A percentile compares a stretch with the other conserved stretches of the same genome.
phyloP scores from a whole-genome alignment of 176 grass and related monocot genomes.

The Oryza glumipatula region DNA sequence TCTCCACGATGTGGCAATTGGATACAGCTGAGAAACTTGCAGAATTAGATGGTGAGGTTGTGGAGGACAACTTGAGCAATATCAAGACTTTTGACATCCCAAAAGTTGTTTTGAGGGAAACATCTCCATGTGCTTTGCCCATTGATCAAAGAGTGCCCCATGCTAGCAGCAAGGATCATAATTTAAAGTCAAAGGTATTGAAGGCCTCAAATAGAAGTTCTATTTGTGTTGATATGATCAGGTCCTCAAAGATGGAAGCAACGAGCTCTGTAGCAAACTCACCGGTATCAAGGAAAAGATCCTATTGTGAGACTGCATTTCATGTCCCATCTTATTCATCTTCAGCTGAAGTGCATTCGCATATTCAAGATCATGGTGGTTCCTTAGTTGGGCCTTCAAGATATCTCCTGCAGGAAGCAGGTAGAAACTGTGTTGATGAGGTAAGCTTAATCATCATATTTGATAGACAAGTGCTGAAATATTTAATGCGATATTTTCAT shows the following conservation, averaged over 20 bases:
- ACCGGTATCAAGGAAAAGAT: constrained; percentile 73
- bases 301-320: constrained; percentile 44
- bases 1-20: constrained; percentile 85
- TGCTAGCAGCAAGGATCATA: constrained; percentile 32
- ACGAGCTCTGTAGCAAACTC: constrained; percentile 66
- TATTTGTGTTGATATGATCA: constrained; percentile 25
- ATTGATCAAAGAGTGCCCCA: constrained; percentile 53
- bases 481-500: constrained; percentile 1
- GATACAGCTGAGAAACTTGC: constrained; percentile 71
- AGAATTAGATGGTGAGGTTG: constrained; percentile 63
- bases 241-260: constrained; percentile 47
- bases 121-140: constrained; percentile 42
- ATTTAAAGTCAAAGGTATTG: constrained; percentile 24
- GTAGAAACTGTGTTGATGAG: constrained; percentile 1
- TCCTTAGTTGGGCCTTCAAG: constrained; percentile 28
- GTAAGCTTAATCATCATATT: constrained; percentile 29
- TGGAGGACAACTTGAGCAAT: constrained; percentile 79
- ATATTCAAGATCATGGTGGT: constrained; percentile 43
- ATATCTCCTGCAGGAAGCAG: constrained; percentile 35
- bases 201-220: constrained; percentile 36
- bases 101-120: constrained; percentile 68
- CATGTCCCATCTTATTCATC: constrained; percentile 48
- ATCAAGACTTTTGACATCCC: constrained; percentile 78
- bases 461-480: constrained; percentile 4
- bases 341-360: constrained; percentile 34